Percentiles rank a stretch among this genome's conserved stretches.
These are phyloP conservation scores for Malassezia pachydermatis DNA, from an alignment of 1,284 basidiomycete species.

Conservation along the genomic window DNA sequence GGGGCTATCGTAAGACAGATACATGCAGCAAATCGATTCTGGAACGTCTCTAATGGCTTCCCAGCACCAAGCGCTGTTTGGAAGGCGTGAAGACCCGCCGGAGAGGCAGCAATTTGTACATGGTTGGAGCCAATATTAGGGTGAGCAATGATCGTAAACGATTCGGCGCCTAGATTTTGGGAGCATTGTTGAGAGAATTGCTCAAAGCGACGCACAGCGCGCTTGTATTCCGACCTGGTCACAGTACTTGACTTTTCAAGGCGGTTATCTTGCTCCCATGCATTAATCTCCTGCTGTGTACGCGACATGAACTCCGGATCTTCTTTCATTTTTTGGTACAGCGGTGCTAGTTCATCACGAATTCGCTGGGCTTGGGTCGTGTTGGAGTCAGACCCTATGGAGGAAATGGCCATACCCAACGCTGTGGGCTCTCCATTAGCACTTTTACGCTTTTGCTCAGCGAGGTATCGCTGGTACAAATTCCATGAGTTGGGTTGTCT, in stretches of 20 bases:
- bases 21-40: constrained; percentile 18
- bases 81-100: constrained; percentile 17
- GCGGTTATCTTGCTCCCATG: constrained; percentile 17
- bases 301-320: constrained; percentile 16
- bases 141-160: constrained; percentile 18
- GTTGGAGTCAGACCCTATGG: not conserved
- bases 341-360: constrained; percentile 19
- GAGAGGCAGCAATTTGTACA: constrained; percentile 17
- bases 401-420: constrained; percentile 1
- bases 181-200: constrained; percentile 18
- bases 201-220: constrained; percentile 19
- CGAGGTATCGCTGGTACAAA: constrained; percentile 18
- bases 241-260: constrained; percentile 14
- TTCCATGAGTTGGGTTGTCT: constrained; percentile 21
- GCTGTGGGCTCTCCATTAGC: constrained; percentile 7
- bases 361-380: constrained; percentile 15
- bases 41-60: constrained; percentile 17
- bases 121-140: constrained; percentile 19
- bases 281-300: constrained; percentile 16
- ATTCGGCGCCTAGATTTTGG: constrained; percentile 18
- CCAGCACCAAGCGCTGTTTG: constrained; percentile 17
- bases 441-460: constrained; percentile 17
- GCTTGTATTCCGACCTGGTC: constrained; percentile 18
- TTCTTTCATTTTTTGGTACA: constrained; percentile 21
- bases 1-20: constrained; percentile 18